A percentile compares a stretch with the other conserved stretches of the same genome.
Evolutionary conservation across 257 asterid species (phyloP).

Genomic region (Gardenia jasminoides): DNA sequence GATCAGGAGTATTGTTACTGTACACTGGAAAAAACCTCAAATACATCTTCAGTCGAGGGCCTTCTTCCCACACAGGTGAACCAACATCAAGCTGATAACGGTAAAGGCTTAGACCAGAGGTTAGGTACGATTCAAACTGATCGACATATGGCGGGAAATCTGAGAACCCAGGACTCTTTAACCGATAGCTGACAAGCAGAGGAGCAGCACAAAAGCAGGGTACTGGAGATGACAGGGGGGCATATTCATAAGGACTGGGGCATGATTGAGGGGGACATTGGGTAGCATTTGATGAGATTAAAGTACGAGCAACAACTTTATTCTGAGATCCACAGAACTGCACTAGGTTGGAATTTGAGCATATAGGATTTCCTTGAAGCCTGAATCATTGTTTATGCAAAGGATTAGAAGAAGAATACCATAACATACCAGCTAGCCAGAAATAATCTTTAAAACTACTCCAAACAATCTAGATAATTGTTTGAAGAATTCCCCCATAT

Average conservation of each 20-base stretch:
- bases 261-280: constrained; percentile 49
- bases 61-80: constrained; percentile 61
- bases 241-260: constrained; percentile 59
- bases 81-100: constrained; percentile 59
- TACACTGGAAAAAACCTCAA: constrained; percentile 67
- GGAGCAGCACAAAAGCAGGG: constrained; percentile 84
- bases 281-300: constrained; percentile 26
- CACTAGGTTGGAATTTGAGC: constrained; percentile 33
- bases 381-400: constrained; percentile 35
- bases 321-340: constrained; percentile 55
- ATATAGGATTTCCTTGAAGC: constrained; percentile 80
- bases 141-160: constrained; percentile 60
- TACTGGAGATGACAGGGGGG: constrained; percentile 53
- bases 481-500: not conserved
- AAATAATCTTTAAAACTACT: not conserved
- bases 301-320: constrained; percentile 32
- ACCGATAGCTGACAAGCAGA: constrained; percentile 69
- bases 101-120: constrained; percentile 54
- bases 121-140: constrained; percentile 51
- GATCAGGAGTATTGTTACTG: constrained; percentile 20
- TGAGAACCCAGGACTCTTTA: constrained; percentile 88
- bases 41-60: constrained; percentile 80
- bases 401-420: constrained; percentile 5
- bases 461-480: not conserved
- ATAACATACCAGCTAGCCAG: not conserved